Conservation (phyloP, 805 yeast genomes). For the Spathaspora girioi region DNA sequence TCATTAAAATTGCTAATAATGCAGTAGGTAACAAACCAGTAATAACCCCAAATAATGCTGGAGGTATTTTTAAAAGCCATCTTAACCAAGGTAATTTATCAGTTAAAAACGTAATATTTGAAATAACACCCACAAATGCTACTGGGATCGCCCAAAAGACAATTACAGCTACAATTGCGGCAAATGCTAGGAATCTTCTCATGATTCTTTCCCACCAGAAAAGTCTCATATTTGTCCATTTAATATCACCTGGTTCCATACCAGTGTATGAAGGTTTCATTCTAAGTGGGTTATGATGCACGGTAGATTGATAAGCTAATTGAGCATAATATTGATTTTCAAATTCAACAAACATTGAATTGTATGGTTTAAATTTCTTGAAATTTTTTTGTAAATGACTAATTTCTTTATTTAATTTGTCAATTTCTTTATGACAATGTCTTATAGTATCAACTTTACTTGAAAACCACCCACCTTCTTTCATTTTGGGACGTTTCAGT, state of each 20-base stretch:
- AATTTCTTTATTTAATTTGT: slow-evolving; percentile 55
- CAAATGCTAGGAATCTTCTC: slow-evolving; percentile 49
- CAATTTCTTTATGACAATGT: slow-evolving; percentile 54
- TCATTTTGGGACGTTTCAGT: slow-evolving; percentile 64
- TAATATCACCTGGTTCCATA: slow-evolving; percentile 56
- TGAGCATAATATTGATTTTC: slow-evolving; percentile 75
- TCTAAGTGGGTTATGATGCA: slow-evolving; percentile 64
- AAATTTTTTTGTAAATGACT: slow-evolving; percentile 50
- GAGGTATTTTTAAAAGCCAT: slow-evolving; percentile 75
- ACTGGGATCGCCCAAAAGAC: slow-evolving; percentile 97
- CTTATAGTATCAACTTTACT: slow-evolving; percentile 60
- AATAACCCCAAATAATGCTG: slow-evolving; percentile 68
- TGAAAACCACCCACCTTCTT: slow-evolving; percentile 40
- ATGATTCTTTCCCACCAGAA: slow-evolving; percentile 75
- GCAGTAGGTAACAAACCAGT: slow-evolving; percentile 87
- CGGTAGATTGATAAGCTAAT: slow-evolving; percentile 59
- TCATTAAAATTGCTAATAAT: slow-evolving; percentile 77
- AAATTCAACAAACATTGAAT: slow-evolving; percentile 76
- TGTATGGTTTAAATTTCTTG: slow-evolving; percentile 55
- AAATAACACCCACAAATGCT: slow-evolving; percentile 93
- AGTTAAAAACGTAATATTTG: slow-evolving; percentile 77
- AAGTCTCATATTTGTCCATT: slow-evolving; percentile 72
- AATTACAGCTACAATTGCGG: slow-evolving; percentile 53
- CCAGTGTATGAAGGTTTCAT: slow-evolving; percentile 62
- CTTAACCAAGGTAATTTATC: slow-evolving; percentile 66